Percentiles rank a stretch among this genome's conserved stretches.
Conservation (phyloP, 106 monocot genomes). For the Vanilla planifolia region DNA sequence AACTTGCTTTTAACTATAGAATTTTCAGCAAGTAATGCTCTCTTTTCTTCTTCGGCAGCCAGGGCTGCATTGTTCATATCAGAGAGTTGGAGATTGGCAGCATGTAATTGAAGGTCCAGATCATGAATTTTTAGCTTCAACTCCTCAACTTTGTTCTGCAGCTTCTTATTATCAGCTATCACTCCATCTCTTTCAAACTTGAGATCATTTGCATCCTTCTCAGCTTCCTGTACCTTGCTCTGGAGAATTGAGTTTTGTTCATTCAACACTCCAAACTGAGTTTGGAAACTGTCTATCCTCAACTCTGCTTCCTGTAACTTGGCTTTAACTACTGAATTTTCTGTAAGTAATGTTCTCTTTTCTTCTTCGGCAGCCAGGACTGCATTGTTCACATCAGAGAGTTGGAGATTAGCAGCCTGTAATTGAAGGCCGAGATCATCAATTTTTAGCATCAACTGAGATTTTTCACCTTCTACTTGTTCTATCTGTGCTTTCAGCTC, state of each 20-base stretch:
- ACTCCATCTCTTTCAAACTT: neutral
- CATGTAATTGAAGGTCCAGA: conserved; percentile 12
- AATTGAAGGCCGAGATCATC: conserved; percentile 16
- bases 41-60: conserved; percentile 12
- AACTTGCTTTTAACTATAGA: neutral
- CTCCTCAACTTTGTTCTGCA: neutral
- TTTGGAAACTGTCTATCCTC: neutral
- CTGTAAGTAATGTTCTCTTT: conserved; percentile 10
- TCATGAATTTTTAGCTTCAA: conserved; percentile 26
- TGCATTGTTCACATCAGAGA: conserved; percentile 9
- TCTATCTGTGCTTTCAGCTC: conserved; percentile 17
- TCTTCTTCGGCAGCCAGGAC: conserved; percentile 19
- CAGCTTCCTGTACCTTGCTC: conserved; percentile 1
- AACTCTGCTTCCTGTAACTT: conserved; percentile 14
- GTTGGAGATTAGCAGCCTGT: conserved; percentile 9
- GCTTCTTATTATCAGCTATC: neutral
- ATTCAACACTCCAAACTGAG: neutral
- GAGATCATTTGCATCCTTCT: neutral
- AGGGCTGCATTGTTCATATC: conserved; percentile 2
- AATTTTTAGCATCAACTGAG: conserved; percentile 17
- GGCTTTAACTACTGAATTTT: conserved; percentile 3
- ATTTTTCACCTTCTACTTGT: conserved; percentile 11
- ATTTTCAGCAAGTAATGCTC: neutral
- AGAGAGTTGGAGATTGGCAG: conserved; percentile 6
- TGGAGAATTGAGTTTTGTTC: neutral